A percentile compares a stretch with the other conserved stretches of the same genome.
phyloP scores from a whole-genome alignment of 2,329 filamentous ascomycete genomes.

The Penicillium sp. region DNA sequence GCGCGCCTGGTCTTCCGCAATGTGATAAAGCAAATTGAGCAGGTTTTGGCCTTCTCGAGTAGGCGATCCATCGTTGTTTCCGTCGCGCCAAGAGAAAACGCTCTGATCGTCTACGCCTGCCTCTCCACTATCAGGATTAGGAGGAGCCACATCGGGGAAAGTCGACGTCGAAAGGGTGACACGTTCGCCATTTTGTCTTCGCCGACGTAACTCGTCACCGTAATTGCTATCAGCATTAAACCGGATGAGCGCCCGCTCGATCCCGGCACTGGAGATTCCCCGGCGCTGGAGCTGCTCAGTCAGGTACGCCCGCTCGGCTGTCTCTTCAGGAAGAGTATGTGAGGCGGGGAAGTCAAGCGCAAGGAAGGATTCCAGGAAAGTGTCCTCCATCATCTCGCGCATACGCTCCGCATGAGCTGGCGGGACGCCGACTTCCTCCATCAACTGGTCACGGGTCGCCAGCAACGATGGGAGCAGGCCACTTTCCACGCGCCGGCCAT shows the following conservation, averaged over 20 bases:
- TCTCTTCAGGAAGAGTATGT: constrained; percentile 35
- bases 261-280: constrained; percentile 39
- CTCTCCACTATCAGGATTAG: constrained; percentile 35
- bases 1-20: constrained; percentile 88
- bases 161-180: constrained; percentile 37
- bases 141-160: constrained; percentile 30
- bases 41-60: constrained; percentile 69
- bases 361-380: constrained; percentile 45
- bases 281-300: constrained; percentile 39
- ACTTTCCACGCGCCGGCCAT: constrained; percentile 42
- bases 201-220: constrained; percentile 39
- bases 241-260: constrained; percentile 36
- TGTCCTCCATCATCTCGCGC: constrained; percentile 46
- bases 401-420: constrained; percentile 41
- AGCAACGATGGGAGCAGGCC: constrained; percentile 44
- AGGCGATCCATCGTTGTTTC: constrained; percentile 42
- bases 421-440: constrained; percentile 41
- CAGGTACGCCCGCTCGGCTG: constrained; percentile 37
- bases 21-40: constrained; percentile 81
- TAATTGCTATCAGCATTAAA: constrained; percentile 43
- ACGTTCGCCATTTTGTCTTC: constrained; percentile 40
- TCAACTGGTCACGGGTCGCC: constrained; percentile 42
- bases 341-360: constrained; percentile 41
- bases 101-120: constrained; percentile 44
- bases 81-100: constrained; percentile 47